Base-by-base conservation (phyloP, 179 eudicot genomes). In the Silene vulgaris region DNA sequence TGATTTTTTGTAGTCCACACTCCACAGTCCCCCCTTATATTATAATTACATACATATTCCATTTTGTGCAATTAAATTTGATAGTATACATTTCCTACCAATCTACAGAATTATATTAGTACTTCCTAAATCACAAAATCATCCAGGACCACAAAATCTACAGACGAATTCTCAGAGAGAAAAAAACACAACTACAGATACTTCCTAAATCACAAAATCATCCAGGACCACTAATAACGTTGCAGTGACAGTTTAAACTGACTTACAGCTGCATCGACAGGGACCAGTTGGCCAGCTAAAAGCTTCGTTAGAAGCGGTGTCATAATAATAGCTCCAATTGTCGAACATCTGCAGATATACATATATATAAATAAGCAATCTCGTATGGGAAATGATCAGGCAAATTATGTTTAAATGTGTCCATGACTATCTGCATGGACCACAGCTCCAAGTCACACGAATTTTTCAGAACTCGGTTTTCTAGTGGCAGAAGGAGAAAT, bases 241-340 rank as follows among this genome's bases (percentile, higher is more conserved):
- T 0, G 1, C 11, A 19, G 23, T 75, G 69, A 50, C 52, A 54
- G 65, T 32, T 23, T 52, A 54, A 68, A 40, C 40, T 40, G 71
- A 79, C 97, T 88, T 85, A 96, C 99, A 28, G 94, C 96, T 65
- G 98, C 98, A 90, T 96, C 99, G 59, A 96, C 99, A 60, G 99
- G 99, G 65, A 96, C 99, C 82, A 96, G 88, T 82, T 96, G 98
- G 52, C 99, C 99, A 0, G 99, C 98, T 68, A 93, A 90, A 84
- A 93, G 90, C 87, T 96, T 96, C 62, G 98, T 93, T 48, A 96
- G 92, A 65, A 96, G 98, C 17, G 99, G 99, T 8, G 99, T 96
- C 99, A 91, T 93, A 72, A 96, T 73, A 76, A 96, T 96, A 73
- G 99, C 99, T 20, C 99, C 99, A 83, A 96, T 77, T 48, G 99